phyloP scores from a whole-genome alignment of 371 early-diverging fungal species.

The Mucor circinelloides region DNA sequence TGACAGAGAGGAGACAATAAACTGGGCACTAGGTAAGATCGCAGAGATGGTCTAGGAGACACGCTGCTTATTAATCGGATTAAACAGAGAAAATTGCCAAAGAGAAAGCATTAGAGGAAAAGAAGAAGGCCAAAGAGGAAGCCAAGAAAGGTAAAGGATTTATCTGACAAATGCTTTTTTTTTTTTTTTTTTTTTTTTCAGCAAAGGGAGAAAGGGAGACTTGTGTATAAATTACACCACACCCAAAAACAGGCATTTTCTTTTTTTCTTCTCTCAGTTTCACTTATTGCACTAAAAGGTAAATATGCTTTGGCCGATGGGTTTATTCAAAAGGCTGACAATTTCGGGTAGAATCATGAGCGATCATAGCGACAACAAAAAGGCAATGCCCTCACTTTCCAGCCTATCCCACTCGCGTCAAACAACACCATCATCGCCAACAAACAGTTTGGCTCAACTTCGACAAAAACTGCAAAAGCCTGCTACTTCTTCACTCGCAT shows the following conservation, averaged over 20 bases:
- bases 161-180: background rate
- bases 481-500: background rate
- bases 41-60: background rate
- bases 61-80: background rate
- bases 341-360: background rate
- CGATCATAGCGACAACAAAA: background rate
- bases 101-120: slow-evolving; percentile 41
- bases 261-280: background rate
- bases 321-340: background rate
- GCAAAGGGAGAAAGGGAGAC: background rate
- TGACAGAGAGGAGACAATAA: slow-evolving; percentile 57
- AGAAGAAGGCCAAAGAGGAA: slow-evolving; percentile 39
- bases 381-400: slow-evolving; percentile 15
- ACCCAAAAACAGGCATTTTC: background rate
- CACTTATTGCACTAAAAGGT: background rate
- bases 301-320: background rate
- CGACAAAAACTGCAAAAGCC: slow-evolving; percentile 26
- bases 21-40: slow-evolving; percentile 61
- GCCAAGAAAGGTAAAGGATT: slow-evolving; percentile 30
- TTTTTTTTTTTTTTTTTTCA: background rate
- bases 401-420: slow-evolving; percentile 19
- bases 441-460: slow-evolving; percentile 14
- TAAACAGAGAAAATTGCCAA: slow-evolving; percentile 42
- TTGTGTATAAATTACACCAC: background rate
- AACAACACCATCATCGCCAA: background rate